phyloP scores from a whole-genome alignment of 495 filamentous ascomycete species.

The Neurospora sp. region DNA sequence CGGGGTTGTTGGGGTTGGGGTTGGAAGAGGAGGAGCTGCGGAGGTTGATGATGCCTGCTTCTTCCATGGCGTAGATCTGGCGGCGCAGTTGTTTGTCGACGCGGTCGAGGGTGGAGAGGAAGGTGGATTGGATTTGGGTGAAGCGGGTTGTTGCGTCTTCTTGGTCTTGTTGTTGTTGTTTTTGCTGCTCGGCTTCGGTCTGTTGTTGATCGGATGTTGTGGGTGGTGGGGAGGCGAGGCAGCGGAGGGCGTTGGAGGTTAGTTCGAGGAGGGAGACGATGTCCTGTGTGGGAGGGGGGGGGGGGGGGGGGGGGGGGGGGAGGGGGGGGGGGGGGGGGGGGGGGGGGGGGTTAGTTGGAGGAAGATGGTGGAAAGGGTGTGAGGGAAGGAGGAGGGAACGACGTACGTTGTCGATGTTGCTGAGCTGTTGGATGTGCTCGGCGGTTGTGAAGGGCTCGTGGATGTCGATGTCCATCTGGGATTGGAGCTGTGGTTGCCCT shows the following conservation, averaged over 20 bases:
- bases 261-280: conserved; percentile 51
- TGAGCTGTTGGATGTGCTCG: conserved; percentile 70
- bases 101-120: conserved; percentile 59
- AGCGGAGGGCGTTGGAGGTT: conserved; percentile 58
- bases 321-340: too few species aligned
- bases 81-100: conserved; percentile 61
- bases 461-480: conserved; percentile 9
- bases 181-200: not conserved
- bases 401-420: conserved; percentile 60
- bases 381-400: not conserved
- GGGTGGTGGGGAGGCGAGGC: conserved; percentile 45
- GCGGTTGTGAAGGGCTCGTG: conserved; percentile 46
- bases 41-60: conserved; percentile 60
- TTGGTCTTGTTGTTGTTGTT: conserved; percentile 2
- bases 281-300: too few species aligned
- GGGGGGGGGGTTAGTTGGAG: conserved; percentile 5
- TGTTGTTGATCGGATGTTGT: not conserved
- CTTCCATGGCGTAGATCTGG: conserved; percentile 73
- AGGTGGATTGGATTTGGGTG: conserved; percentile 47
- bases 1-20: not conserved
- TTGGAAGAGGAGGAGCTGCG: conserved; percentile 2
- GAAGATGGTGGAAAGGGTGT: not conserved
- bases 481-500: not conserved
- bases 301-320: too few species aligned
- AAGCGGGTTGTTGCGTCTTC: conserved; percentile 50